phyloP scores from a whole-genome alignment of 768 basidiomycete genomes.

The Dendrothele bispora region DNA sequence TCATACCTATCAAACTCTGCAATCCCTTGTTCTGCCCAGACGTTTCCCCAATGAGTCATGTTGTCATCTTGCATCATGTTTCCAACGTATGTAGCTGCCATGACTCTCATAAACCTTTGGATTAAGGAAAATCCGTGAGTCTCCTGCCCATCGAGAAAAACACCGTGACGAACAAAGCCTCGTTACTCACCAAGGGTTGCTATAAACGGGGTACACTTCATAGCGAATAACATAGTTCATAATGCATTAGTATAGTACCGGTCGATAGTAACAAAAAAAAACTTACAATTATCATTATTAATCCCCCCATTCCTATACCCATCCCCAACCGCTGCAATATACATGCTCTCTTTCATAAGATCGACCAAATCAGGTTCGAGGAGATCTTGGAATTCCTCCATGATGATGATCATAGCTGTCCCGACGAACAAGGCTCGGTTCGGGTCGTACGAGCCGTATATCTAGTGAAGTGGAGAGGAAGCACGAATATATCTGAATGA shows the following conservation, averaged over 20 bases:
- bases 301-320: conserved; percentile 30
- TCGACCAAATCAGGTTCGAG: conserved; percentile 21
- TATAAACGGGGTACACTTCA: conserved; percentile 27
- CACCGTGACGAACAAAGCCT: background rate
- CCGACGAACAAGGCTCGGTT: conserved; percentile 28
- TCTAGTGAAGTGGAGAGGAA: too few relatives aligned
- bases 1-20: conserved; percentile 24
- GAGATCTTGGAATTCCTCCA: conserved; percentile 29
- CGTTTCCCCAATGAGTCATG: conserved; percentile 30
- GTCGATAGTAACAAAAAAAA: too few relatives aligned
- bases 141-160: too few relatives aligned
- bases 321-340: conserved; percentile 30
- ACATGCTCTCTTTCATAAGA: conserved; percentile 29
- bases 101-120: conserved; percentile 29
- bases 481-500: too few relatives aligned
- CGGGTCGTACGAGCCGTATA: conserved; percentile 25
- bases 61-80: conserved; percentile 27
- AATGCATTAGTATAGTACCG: too few relatives aligned
- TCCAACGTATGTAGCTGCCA: conserved; percentile 31
- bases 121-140: background rate
- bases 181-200: conserved; percentile 27
- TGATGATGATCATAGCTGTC: conserved; percentile 29
- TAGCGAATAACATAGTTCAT: too few relatives aligned
- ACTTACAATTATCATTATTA: conserved; percentile 28
- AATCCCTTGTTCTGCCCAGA: conserved; percentile 27